Evolutionary conservation across 2,329 filamentous ascomycete genomes (phyloP), one percentile per base, ranked within the genome.

Genomic region (Colletotrichum limetticola): DNA sequence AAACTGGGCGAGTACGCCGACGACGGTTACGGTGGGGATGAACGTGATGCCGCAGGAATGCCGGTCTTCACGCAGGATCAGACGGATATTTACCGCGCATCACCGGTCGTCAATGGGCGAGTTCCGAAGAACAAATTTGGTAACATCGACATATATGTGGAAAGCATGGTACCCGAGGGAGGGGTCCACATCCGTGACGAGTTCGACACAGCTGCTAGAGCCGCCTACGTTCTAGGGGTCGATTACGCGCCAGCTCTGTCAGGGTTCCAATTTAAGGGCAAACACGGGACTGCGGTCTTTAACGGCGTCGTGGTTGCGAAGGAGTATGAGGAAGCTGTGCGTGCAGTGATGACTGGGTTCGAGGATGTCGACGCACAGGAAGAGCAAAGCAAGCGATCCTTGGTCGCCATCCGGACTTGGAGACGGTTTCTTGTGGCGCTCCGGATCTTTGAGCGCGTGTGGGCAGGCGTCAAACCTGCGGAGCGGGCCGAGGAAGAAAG

Each of bases 61-160:
- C 91, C 91, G 1, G 82, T 92, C 1, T 93, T 90, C 78, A 90
- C 86, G 0, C 79, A 86, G 22, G 87, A 90, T 9, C 91, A 95
- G 78, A 94, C 96, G 0, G 89, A 93, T 16, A 74, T 92, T 0
- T 98, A 97, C 81, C 83, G 89, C 14, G 90, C 96, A 0, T 93
- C 94, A 1, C 92, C 95, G 0, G 92, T 98, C 1, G 86, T 93
- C 4, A 84, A 91, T 64, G 95, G 95, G 0, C 86, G 87, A 14
- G 89, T 98, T 1, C 96, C 97, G 0, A 96, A 94, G 83, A 99
- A 99, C 79, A 92, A 93, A 22, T 99, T 95, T 81, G 95, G 95
- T 12, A 99, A 99, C 79, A 92, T 98, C 72, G 97, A 98, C 78
- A 89, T 97, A 52, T 98, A 96, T 80, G 95, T 98, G 12, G 92